Conservation (phyloP, 441 rosid genomes). For the Geranium incanum region DNA sequence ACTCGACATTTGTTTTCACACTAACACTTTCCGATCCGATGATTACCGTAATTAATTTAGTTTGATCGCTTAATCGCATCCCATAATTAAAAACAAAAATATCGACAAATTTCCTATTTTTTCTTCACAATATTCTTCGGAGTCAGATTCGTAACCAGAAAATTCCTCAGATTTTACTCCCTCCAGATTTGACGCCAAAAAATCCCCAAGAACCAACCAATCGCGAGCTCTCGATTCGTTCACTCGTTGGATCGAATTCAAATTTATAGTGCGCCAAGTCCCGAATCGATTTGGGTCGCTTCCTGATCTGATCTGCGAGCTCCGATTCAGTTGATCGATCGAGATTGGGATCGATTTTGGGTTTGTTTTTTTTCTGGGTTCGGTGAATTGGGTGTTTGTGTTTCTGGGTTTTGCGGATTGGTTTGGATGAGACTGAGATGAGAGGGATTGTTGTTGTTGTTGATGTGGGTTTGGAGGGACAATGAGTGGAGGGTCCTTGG, state of each 20-base stretch:
- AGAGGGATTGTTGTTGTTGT: conserved; percentile 28
- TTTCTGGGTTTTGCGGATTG: neutral
- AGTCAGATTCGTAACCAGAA: conserved; percentile 3
- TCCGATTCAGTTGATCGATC: neutral
- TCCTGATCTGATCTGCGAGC: neutral
- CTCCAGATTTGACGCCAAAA: conserved; percentile 5
- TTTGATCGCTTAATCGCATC: neutral
- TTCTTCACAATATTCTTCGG: neutral
- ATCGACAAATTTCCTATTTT: neutral
- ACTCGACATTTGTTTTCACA: neutral
- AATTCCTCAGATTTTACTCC: neutral
- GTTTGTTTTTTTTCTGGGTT: neutral
- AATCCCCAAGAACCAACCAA: neutral
- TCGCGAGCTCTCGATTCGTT: neutral
- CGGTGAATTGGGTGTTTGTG: neutral
- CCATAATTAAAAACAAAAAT: too few relatives aligned
- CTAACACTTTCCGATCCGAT: neutral
- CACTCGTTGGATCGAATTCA: neutral
- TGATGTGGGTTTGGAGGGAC: conserved; percentile 27
- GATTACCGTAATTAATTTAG: neutral
- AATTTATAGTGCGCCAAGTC: neutral
- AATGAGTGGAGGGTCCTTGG: conserved; percentile 79
- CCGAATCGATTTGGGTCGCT: neutral
- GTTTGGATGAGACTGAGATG: conserved; percentile 30
- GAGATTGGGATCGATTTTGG: neutral